Base-by-base conservation (phyloP, 305 asterid genomes). In the Ajuga reptans region DNA sequence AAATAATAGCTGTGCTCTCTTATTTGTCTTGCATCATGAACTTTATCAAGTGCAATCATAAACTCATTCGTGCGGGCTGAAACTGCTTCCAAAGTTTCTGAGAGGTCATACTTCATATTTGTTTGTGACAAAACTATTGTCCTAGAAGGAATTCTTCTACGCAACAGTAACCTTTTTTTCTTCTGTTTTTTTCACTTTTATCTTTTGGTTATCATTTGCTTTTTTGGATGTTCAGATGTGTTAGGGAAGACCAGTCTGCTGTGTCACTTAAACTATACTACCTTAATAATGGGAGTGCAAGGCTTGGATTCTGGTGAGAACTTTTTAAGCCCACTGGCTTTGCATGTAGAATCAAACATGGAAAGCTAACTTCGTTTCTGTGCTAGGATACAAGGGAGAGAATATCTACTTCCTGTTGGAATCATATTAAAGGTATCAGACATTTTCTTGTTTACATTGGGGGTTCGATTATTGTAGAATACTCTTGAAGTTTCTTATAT, bases 221-320 rank as follows among this genome's bases (percentile, higher is more conserved):
- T 31, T 31, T 31, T 31, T 31, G 36, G 36, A 77, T 68, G 64
- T 72, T 75, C 89, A 93, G 98, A 80, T 90, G 98, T 75, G 98
- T 93, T 73, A 83, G 98, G 75, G 90, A 82, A 75, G 98, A 93
- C 66, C 92, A 82, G 59, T 87, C 97, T 41, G 91, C 95, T 15
- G 91, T 93, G 64, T 53, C 96, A 5, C 50, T 90, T 65, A 93
- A 84, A 77, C 73, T 93, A 61, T 93, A 93, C 82, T 90, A 93
- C 82, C 85, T 93, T 49, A 85, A 60, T 69, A 90, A 84, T 57
- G 98, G 98, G 84, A 93, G 98, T 80, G 98, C 98, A 66, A 86
- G 98, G 75, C 94, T 93, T 79, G 98, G 97, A 47, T 90, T 93
- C 82, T 90, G 98, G 98, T 93, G 81, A 85, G 92, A 37, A 66